phyloP scores from a whole-genome alignment of 2,329 filamentous ascomycete species.

The Neonectria neomacrospora region DNA sequence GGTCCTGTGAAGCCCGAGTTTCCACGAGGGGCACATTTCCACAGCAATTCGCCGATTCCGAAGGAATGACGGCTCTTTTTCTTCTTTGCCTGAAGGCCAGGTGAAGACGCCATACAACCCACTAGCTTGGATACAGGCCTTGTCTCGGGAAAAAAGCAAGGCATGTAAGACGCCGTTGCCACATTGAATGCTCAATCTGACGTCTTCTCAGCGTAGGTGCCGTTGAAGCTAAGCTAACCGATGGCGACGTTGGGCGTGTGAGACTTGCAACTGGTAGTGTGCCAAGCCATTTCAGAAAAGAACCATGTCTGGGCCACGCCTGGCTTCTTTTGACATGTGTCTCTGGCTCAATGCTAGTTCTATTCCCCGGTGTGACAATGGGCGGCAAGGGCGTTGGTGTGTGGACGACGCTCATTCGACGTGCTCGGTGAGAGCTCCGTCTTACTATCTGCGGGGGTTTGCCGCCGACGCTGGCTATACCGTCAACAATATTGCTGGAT shows the following conservation, averaged over 20 bases:
- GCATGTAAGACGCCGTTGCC: slow-evolving; percentile 13
- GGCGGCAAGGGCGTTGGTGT: slow-evolving; percentile 15
- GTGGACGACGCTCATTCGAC: slow-evolving; percentile 12
- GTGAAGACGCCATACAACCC: not conserved
- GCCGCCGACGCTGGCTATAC: not conserved
- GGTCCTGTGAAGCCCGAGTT: not conserved
- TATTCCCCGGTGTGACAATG: slow-evolving; percentile 2
- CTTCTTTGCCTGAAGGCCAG: slow-evolving; percentile 13
- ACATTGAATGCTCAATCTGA: slow-evolving; percentile 5
- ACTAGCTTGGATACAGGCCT: slow-evolving; percentile 8
- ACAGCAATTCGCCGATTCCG: slow-evolving; percentile 7
- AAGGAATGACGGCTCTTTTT: not conserved
- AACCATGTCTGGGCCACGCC: slow-evolving; percentile 10
- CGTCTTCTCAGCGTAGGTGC: not conserved
- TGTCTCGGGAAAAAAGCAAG: slow-evolving; percentile 13
- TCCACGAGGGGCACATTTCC: slow-evolving; percentile 19
- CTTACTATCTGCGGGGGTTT: not conserved
- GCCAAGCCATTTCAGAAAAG: slow-evolving; percentile 1
- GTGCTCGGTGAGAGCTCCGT: slow-evolving; percentile 14
- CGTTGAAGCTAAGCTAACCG: not conserved
- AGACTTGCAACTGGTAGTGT: slow-evolving; percentile 18
- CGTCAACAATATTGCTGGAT: not conserved
- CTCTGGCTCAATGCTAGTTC: not conserved
- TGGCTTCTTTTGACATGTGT: slow-evolving; percentile 15
- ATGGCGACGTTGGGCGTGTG: slow-evolving; percentile 15